Evolutionary conservation across 345 rosid species (phyloP).

Genomic region (Euphorbia lathyris): DNA sequence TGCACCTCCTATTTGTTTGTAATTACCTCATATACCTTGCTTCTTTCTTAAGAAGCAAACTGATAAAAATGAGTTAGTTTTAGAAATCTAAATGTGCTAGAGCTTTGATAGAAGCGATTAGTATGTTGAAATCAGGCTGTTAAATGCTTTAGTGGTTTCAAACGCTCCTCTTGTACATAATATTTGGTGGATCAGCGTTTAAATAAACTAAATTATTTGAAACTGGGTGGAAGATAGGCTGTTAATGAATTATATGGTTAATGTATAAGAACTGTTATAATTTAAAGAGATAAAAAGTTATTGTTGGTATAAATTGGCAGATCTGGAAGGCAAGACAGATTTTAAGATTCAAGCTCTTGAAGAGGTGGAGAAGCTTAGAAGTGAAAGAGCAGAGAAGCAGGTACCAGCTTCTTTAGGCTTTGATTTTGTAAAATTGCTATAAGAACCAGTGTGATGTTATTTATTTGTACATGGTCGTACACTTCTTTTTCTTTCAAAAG

Average conservation of each 20-base stretch:
- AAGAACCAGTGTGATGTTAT: neutral
- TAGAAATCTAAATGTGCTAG: neutral
- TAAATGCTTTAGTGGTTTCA: neutral
- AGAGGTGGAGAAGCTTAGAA: slow-evolving; percentile 89
- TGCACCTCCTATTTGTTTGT: neutral
- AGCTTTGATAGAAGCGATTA: neutral
- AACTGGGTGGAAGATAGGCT: neutral
- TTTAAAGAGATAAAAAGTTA: neutral
- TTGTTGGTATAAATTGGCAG: slow-evolving; percentile 33
- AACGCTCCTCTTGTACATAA: neutral
- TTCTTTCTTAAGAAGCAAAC: neutral
- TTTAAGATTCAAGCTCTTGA: slow-evolving; percentile 84
- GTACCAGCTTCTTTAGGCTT: slow-evolving; percentile 30
- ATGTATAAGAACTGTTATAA: neutral
- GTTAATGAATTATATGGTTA: neutral
- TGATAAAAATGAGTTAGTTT: neutral
- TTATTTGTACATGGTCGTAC: neutral
- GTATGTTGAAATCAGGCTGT: slow-evolving; percentile 1
- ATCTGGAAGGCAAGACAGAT: slow-evolving; percentile 94
- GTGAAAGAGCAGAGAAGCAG: slow-evolving; percentile 93
- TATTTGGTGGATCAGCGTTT: neutral
- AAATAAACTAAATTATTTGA: neutral
- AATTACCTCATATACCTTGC: neutral
- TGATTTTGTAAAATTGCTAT: neutral
- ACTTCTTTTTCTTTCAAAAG: neutral